Evolutionary conservation across 495 filamentous ascomycete species (phyloP).

Genomic region (Penicillium simplicissimum): DNA sequence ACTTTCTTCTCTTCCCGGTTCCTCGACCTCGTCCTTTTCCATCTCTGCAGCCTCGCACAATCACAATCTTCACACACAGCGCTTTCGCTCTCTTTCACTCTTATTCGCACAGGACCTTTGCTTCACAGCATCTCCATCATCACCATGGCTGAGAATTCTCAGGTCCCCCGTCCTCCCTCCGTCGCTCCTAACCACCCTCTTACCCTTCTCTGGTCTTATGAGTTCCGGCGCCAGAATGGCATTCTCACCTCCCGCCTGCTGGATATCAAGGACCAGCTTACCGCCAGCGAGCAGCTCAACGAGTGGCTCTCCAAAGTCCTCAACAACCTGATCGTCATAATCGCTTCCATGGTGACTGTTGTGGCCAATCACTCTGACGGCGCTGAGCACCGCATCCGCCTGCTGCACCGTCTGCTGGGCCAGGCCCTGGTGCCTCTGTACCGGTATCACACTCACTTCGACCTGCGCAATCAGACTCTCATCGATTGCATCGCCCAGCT

Average conservation of each 20-base stretch:
- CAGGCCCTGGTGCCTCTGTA: constrained; percentile 6
- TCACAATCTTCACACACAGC: background rate
- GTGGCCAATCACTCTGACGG: background rate
- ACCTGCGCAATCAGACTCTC: constrained; percentile 1
- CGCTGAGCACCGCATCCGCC: constrained; percentile 6
- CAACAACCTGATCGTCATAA: constrained; percentile 10
- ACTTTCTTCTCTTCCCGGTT: background rate
- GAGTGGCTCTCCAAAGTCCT: constrained; percentile 1
- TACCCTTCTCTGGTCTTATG: constrained; percentile 37
- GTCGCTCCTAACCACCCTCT: background rate
- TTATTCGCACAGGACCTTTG: background rate
- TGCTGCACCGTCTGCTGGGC: constrained; percentile 7
- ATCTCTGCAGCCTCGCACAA: background rate
- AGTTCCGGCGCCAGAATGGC: constrained; percentile 36
- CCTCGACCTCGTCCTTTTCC: background rate
- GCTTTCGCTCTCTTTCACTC: background rate
- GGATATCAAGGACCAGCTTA: constrained; percentile 6
- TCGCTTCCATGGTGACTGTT: constrained; percentile 8
- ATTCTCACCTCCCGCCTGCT: constrained; percentile 10
- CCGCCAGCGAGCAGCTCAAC: background rate
- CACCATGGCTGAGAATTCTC: constrained; percentile 4
- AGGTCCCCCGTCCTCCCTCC: background rate
- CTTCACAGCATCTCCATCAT: background rate
- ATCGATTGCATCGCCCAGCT: constrained; percentile 11
- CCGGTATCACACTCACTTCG: background rate